Percentiles rank a stretch among this genome's conserved stretches.
Evolutionary conservation across 208 protist species (phyloP).

Genomic region (Dictyostelium gargantuum): DNA sequence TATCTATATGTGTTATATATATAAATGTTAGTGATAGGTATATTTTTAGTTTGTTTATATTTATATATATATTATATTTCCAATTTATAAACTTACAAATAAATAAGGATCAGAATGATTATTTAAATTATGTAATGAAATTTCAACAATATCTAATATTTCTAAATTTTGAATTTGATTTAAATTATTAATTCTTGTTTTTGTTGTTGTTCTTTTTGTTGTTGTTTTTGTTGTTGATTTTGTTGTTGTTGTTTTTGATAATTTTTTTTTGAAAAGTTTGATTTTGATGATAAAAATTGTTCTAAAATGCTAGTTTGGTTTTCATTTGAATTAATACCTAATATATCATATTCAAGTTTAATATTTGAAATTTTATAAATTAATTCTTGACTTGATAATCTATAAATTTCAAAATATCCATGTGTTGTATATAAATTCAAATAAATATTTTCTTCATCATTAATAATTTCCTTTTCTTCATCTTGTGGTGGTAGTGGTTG

Average conservation of each 20-base stretch:
- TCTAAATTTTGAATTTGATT: neutral
- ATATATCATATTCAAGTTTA: neutral
- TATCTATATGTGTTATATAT: neutral
- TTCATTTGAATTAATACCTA: neutral
- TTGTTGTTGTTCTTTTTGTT: neutral
- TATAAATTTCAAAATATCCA: slow-evolving; percentile 4
- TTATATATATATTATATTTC: neutral
- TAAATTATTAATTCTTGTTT: neutral
- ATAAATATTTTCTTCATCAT: slow-evolving; percentile 17
- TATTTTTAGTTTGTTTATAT: neutral
- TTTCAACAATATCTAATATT: slow-evolving; percentile 20
- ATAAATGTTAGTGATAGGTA: neutral
- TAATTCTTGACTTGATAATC: neutral
- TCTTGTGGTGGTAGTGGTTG: neutral
- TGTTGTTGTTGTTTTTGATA: neutral
- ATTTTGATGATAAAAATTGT: neutral
- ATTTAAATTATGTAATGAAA: slow-evolving; percentile 28
- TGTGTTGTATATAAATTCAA: neutral
- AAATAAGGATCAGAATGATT: neutral
- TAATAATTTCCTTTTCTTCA: too few species aligned
- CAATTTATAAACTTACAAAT: too few species aligned
- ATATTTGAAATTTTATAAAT: neutral
- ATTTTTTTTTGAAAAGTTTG: neutral
- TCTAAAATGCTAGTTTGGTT: neutral
- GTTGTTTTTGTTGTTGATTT: neutral